Conservation (phyloP, 192 early-diverging fungal species). For the Linnemannia exigua region DNA sequence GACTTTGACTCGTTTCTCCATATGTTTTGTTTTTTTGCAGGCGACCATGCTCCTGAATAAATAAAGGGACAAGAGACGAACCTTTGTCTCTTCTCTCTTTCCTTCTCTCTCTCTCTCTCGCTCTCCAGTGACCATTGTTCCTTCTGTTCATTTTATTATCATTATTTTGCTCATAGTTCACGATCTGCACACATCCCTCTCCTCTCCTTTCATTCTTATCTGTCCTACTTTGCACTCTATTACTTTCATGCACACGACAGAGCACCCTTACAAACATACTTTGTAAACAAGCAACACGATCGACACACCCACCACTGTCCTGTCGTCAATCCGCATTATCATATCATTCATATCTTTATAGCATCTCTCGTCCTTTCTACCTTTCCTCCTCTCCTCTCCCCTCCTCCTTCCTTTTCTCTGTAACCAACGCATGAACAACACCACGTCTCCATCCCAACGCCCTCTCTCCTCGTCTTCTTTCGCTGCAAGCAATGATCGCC, state of each 20-base stretch:
- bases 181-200: not conserved
- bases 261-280: no score
- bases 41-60: no score
- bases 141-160: not conserved
- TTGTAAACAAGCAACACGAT: not conserved
- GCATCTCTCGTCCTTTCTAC: not conserved
- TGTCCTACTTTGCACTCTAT: not conserved
- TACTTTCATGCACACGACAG: conserved; percentile 4
- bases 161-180: not conserved
- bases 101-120: not conserved
- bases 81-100: not conserved
- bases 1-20: no score
- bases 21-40: no score
- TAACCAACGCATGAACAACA: conserved; percentile 40
- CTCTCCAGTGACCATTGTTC: not conserved
- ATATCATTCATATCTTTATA: no score
- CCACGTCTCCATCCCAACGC: conserved; percentile 3
- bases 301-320: no score
- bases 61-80: no score
- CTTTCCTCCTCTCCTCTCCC: not conserved
- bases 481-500: conserved; percentile 22
- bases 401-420: not conserved
- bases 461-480: not conserved
- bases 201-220: not conserved
- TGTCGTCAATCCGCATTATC: not conserved